Conservation (phyloP, 2,329 filamentous ascomycete genomes). For the Clarireedia paspali region DNA sequence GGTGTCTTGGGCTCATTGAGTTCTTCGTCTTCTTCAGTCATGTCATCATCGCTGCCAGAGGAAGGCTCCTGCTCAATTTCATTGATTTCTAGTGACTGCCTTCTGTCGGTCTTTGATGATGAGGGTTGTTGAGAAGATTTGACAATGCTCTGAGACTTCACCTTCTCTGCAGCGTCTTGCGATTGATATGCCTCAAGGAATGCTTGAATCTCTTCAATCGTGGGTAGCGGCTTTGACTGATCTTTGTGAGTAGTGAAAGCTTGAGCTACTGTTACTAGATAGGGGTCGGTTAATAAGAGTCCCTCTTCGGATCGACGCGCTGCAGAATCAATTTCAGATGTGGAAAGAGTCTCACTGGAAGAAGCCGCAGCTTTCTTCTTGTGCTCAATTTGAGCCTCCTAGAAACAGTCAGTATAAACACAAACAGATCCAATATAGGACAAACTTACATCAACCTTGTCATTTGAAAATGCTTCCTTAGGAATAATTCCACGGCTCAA, state of each 20-base stretch:
- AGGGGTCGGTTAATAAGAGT: constrained; percentile 9
- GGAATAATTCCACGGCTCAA: too few relatives aligned
- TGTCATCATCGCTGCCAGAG: not conserved
- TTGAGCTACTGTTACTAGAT: constrained; percentile 9
- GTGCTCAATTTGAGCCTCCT: not conserved
- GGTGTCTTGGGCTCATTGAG: not conserved
- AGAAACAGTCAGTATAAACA: not conserved
- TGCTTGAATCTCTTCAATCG: constrained; percentile 3
- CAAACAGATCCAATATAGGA: not conserved
- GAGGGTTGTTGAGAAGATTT: not conserved
- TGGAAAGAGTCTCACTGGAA: constrained; percentile 5
- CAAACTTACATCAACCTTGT: not conserved
- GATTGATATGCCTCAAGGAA: constrained; percentile 7
- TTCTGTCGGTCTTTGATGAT: not conserved
- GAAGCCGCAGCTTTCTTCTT: constrained; percentile 5
- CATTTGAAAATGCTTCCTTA: not conserved
- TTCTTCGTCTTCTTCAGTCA: not conserved
- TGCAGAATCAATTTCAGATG: not conserved
- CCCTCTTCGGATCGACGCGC: not conserved
- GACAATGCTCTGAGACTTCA: not conserved
- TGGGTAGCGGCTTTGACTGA: constrained; percentile 4
- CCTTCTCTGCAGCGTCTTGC: not conserved
- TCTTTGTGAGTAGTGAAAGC: constrained; percentile 5
- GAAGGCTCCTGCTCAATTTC: not conserved
- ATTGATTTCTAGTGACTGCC: not conserved